Evolutionary conservation across 495 filamentous ascomycete genomes (phyloP), one percentile per base, ranked within the genome.

Genomic region (Aspergillus incahuasiensis): DNA sequence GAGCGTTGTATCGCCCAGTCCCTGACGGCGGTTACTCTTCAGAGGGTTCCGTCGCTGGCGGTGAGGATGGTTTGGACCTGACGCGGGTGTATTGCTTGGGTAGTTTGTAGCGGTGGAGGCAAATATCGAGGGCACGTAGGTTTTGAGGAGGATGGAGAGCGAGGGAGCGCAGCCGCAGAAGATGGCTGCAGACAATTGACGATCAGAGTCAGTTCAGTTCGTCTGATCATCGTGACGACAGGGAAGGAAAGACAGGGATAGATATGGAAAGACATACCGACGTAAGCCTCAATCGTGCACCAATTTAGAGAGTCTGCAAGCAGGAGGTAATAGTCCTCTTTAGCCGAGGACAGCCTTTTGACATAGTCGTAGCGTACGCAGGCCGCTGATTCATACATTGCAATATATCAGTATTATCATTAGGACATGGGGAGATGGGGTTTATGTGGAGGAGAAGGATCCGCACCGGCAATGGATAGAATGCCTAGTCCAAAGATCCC

Each of bases 291-390:
- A 15, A 60, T 56, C 19, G 40, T 46, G 52, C 58, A 60, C 58
- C 58, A 60, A 22, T 60, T 60, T n/a, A 60, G 52, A 5, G 58
- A 55, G 48, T 55, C 58, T 5, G 58, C 58, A 3, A 40, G 11
- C 12, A 60, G 52, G 19, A 41, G 30, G 49, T 60, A 60, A 39
- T 44, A 56, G 16, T 60, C 52, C 18, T 60, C 58, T 30, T 13
- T 38, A 12, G 21, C 52, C 3, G 25, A 12, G 22, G 58, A 45
- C 13, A 60, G 52, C 32, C 8, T 28, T 8, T 28, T 28, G 3
- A 28, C 25, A 28, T 4, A 28, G 25, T 28, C 25, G 8, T 28
- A 28, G 25, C 25, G 25, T 4, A 28, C 25, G 25, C 25, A 28
- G 25, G 25, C 25, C 25, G 25, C 25, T 28, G 8, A 28, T n/a